phyloP scores from a whole-genome alignment of 192 early-diverging fungal species.

The Podila epicladia region DNA sequence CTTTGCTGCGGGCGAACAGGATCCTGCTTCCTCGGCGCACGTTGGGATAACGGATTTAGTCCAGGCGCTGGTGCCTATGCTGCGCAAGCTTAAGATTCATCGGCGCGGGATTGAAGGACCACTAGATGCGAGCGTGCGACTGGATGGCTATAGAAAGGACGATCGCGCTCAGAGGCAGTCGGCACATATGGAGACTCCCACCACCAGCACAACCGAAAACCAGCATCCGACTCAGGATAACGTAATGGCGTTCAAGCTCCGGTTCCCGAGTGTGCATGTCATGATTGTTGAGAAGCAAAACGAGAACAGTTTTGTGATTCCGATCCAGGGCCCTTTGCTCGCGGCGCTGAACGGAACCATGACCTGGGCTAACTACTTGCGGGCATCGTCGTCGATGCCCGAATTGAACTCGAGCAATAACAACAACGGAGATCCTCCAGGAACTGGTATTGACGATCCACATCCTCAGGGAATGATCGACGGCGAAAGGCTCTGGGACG shows the following conservation, averaged over 20 bases:
- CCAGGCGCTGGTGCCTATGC: background rate
- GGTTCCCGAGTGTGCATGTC: constrained; percentile 15
- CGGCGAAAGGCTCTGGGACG: background rate
- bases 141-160: background rate
- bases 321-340: background rate
- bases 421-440: background rate
- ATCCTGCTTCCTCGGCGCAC: background rate
- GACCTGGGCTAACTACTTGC: background rate
- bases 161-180: too few relatives aligned
- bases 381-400: background rate
- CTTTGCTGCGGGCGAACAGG: background rate
- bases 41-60: too few relatives aligned
- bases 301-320: constrained; percentile 22
- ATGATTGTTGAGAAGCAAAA: constrained; percentile 24
- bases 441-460: background rate
- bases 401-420: background rate
- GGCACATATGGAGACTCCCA: background rate
- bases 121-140: background rate
- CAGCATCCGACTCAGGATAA: background rate
- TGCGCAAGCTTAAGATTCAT: constrained; percentile 14
- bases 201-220: background rate
- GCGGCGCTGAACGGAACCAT: background rate
- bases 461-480: background rate
- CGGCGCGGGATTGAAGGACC: constrained; percentile 5
- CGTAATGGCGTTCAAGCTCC: constrained; percentile 21